These are phyloP conservation scores for Jimgerdemannia flammicorona DNA, from an alignment of 192 early-diverging fungal species.

Conservation along the genomic window DNA sequence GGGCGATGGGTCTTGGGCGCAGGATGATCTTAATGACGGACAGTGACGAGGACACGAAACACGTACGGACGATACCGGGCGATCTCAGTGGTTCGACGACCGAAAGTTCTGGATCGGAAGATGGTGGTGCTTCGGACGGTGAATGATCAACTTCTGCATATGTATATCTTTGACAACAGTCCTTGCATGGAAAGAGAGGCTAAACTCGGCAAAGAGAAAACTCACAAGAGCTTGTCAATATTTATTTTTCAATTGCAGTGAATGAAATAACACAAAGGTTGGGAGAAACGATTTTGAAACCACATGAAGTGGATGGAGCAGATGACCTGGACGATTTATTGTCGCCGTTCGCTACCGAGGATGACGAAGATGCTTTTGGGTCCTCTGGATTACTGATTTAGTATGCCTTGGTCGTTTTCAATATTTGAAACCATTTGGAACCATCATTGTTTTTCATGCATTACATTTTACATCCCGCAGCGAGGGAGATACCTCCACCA, in stretches of 20 bases:
- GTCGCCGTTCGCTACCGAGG: neutral
- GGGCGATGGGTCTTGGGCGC: too few species aligned
- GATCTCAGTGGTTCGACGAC: neutral
- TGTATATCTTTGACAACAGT: too few species aligned
- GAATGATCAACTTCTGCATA: neutral
- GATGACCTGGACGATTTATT: too few species aligned
- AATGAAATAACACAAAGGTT: too few species aligned
- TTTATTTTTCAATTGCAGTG: too few species aligned
- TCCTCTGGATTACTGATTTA: neutral
- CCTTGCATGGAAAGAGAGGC: too few species aligned
- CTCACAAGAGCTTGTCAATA: too few species aligned
- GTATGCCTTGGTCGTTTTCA: neutral
- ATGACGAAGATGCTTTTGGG: neutral
- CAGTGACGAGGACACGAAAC: neutral
- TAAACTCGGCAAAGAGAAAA: too few species aligned
- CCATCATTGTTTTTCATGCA: neutral
- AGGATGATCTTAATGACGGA: too few species aligned
- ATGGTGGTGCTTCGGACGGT: neutral
- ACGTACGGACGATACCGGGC: neutral
- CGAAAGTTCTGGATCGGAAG: neutral
- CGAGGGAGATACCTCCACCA: neutral
- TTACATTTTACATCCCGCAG: neutral
- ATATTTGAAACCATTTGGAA: neutral
- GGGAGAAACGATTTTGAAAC: neutral
- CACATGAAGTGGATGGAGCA: neutral